Conservation (phyloP, 1,139 yeast genomes). For the Candida sanyaensis region DNA sequence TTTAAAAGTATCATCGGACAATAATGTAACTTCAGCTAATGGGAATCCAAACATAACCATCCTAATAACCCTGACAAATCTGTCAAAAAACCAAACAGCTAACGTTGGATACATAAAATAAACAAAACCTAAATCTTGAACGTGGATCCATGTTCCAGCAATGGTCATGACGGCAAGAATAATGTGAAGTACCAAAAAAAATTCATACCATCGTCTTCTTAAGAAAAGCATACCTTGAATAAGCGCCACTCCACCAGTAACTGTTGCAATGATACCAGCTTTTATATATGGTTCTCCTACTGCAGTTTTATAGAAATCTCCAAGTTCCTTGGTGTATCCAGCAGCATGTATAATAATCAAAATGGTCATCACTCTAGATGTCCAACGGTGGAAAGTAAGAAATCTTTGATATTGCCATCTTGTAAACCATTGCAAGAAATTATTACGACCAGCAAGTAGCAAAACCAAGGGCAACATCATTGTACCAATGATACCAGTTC, state of each 20-base stretch:
- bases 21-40: conserved; percentile 31
- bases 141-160: conserved; percentile 46
- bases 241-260: conserved; percentile 35
- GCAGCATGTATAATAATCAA: conserved; percentile 37
- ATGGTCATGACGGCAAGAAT: conserved; percentile 41
- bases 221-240: conserved; percentile 40
- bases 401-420: conserved; percentile 42
- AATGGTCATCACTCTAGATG: conserved; percentile 31
- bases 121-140: conserved; percentile 39
- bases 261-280: conserved; percentile 33
- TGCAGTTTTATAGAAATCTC: conserved; percentile 3
- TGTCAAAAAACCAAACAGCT: conserved; percentile 48
- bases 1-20: conserved; percentile 42
- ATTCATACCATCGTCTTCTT: conserved; percentile 47
- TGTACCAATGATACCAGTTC: conserved; percentile 34
- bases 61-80: conserved; percentile 39
- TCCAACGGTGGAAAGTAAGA: conserved; percentile 40
- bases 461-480: conserved; percentile 35
- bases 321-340: conserved; percentile 30
- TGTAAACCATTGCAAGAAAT: conserved; percentile 42
- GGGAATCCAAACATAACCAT: conserved; percentile 42
- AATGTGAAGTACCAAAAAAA: conserved; percentile 43
- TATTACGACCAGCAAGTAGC: conserved; percentile 47
- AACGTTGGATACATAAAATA: conserved; percentile 39
- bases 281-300: conserved; percentile 7